phyloP scores from a whole-genome alignment of 805 yeast species.

The Schwanniomyces yamadae region DNA sequence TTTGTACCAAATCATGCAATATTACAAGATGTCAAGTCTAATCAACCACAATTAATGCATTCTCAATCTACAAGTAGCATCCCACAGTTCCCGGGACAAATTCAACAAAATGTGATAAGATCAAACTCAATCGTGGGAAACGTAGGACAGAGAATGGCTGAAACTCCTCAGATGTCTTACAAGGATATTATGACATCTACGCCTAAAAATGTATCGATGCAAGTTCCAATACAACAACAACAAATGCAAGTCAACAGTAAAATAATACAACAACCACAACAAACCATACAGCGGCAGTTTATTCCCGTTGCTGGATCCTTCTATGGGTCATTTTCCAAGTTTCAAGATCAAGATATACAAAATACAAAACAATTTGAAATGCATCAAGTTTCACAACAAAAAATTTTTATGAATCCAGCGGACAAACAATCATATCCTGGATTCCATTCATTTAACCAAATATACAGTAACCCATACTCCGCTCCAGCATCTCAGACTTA shows the following conservation, averaged over 20 bases:
- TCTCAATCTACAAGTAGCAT: conserved; percentile 18
- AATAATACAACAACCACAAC: not conserved
- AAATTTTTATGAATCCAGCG: not conserved
- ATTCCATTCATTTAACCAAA: conserved; percentile 1
- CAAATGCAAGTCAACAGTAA: not conserved
- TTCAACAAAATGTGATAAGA: not conserved
- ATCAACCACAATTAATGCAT: conserved; percentile 5
- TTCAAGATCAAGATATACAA: conserved; percentile 1
- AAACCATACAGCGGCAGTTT: not conserved
- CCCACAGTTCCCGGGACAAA: conserved; percentile 7
- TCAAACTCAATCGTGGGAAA: not conserved
- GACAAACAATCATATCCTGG: not conserved
- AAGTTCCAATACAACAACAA: too few species aligned
- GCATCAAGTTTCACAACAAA: conserved; percentile 1
- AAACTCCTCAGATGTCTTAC: not conserved
- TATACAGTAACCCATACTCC: conserved; percentile 1
- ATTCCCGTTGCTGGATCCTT: too few species aligned
- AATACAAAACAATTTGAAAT: not conserved
- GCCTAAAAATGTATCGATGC: not conserved
- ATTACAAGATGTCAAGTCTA: not conserved
- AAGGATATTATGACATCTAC: not conserved
- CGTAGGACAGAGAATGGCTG: not conserved
- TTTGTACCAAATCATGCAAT: not conserved
- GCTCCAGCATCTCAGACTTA: conserved; percentile 8
- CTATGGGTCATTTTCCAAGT: too few species aligned